A percentile compares a stretch with the other conserved stretches of the same genome.
phyloP scores from a whole-genome alignment of 2,329 filamentous ascomycete genomes.

The Drechslerella dactyloides region DNA sequence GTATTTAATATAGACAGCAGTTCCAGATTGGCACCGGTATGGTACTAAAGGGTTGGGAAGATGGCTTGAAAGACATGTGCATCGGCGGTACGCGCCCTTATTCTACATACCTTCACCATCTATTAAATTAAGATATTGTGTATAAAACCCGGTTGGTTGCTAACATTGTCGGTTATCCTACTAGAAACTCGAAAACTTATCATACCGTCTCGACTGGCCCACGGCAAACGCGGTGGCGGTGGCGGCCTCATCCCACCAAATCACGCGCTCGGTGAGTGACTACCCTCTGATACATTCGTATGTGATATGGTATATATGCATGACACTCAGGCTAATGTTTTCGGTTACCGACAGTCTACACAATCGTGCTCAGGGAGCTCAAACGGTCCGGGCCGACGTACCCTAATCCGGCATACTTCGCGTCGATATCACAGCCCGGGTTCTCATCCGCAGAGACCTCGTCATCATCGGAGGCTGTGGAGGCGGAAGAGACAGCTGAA shows the following conservation, averaged over 20 bases:
- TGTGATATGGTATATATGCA: neutral
- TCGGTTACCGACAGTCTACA: slow-evolving; percentile 35
- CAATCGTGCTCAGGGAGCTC: slow-evolving; percentile 27
- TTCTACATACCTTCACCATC: neutral
- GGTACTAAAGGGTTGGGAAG: slow-evolving; percentile 32
- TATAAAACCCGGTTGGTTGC: slow-evolving; percentile 5
- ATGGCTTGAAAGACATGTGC: slow-evolving; percentile 35
- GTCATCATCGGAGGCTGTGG: neutral
- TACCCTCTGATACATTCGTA: neutral
- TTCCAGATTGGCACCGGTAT: slow-evolving; percentile 40
- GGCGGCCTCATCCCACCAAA: slow-evolving; percentile 37
- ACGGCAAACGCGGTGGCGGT: slow-evolving; percentile 22
- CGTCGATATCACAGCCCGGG: neutral
- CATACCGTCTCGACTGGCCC: slow-evolving; percentile 29
- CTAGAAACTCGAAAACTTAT: slow-evolving; percentile 40
- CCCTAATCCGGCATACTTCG: slow-evolving; percentile 15
- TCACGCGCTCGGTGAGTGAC: slow-evolving; percentile 24
- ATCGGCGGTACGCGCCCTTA: slow-evolving; percentile 31
- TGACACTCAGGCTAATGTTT: too few species aligned
- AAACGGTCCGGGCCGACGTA: slow-evolving; percentile 19
- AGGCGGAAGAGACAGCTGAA: too few species aligned
- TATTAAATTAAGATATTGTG: neutral
- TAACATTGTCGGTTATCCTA: neutral
- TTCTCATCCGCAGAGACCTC: neutral
- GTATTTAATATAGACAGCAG: slow-evolving; percentile 18